Base-by-base conservation (phyloP, 2,329 filamentous ascomycete species). In the Zymoseptoria ardabiliae region DNA sequence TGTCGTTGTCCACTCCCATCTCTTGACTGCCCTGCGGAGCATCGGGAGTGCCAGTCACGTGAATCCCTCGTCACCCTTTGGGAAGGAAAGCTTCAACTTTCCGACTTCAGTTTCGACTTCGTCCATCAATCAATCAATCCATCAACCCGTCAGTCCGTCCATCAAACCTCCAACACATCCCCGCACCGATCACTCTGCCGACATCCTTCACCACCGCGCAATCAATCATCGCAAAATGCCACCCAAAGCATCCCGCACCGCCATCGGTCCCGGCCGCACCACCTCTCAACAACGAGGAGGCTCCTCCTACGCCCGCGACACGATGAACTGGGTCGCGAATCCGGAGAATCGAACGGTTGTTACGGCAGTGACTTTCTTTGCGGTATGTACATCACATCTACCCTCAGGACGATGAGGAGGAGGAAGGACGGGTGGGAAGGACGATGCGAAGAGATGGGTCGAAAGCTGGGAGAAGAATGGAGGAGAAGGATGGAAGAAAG, bases 281-380 rank as follows among this genome's bases (percentile, higher is more conserved):
- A 41, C 35, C 13, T 6, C 10, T 5, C 13, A 13, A 45, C 35
- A 45, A n/a, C 35, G 35, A 45, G 35, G 35, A 45, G 35, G 35
- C 9, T 11, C 1, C 35, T 13, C 10, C 2, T 45, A 45, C 35
- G 75, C 74, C 52, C 68, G 69, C 63, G 72, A 67, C 60, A 69
- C 75, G 53, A 69, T 77, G 61, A 69, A 73, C 58, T 72, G 71
- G 48, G 64, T 81, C 54, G 78, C 76, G 54, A 76, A 71, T 63
- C 68, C 74, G 50, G 79, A 82, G 64, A 82, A 82, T 69, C 71
- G 78, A 63, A 76, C 70, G 56, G 73, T 81, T 22, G 74, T 82
- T 17, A 77, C 75, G 35, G 73, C 77, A 8, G 71, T 81, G 54
- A 76, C 76, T 20, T 69, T 81, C 61, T 82, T 82, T 61, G 78